Conservation (phyloP, 768 basidiomycete genomes). For the Boletus rufocinnamomeus region DNA sequence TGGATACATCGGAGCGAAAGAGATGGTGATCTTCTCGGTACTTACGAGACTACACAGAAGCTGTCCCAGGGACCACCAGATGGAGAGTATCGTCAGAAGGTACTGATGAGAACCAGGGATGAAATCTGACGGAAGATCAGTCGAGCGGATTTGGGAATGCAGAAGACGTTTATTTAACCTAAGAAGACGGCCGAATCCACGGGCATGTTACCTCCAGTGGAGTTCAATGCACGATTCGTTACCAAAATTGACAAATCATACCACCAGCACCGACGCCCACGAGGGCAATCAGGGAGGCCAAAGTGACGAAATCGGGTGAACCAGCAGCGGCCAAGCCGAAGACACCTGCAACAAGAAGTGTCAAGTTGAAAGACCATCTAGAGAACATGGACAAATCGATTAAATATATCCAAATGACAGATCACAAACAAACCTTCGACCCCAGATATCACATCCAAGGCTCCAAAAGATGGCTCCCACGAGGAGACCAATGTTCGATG, state of each 20-base stretch:
- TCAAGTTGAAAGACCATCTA: constrained; percentile 56
- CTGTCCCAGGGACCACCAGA: constrained; percentile 63
- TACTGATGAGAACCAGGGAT: constrained; percentile 58
- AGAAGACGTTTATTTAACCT: constrained; percentile 30
- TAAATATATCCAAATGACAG: background rate
- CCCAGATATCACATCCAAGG: constrained; percentile 53
- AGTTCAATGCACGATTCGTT: background rate
- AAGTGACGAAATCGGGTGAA: constrained; percentile 46
- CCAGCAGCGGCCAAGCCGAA: constrained; percentile 55
- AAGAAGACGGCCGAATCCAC: constrained; percentile 56
- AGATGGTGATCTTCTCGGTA: background rate
- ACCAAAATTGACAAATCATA: constrained; percentile 8
- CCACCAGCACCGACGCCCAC: constrained; percentile 53
- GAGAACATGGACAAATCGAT: background rate
- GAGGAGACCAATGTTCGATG: constrained; percentile 54
- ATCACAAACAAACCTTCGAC: constrained; percentile 38
- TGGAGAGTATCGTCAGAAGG: constrained; percentile 55
- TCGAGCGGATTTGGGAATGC: background rate
- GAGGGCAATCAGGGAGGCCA: constrained; percentile 49
- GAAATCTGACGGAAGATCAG: constrained; percentile 41
- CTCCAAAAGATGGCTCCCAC: constrained; percentile 53
- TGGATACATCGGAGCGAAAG: background rate
- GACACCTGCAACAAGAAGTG: constrained; percentile 52
- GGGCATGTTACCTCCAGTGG: constrained; percentile 48
- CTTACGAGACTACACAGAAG: constrained; percentile 49